Evolutionary conservation across 139 green algal genomes (phyloP), one percentile per base, ranked within the genome.

Genomic region (Tetratostichococcus sp.): DNA sequence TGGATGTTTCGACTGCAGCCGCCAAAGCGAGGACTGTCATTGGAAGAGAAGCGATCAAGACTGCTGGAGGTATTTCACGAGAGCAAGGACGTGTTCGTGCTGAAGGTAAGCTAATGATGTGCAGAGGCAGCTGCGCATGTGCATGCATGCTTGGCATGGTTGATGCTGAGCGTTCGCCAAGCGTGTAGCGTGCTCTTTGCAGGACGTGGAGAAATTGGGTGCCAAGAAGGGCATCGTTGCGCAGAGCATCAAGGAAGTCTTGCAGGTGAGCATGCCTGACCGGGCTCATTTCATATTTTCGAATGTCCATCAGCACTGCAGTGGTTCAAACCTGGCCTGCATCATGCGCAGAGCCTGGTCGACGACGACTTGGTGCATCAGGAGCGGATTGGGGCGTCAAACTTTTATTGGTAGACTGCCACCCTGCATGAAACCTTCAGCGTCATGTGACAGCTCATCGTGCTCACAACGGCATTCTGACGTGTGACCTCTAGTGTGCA

Each of bases 171-270:
- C 19, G 58, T 66, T 11, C 25, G 58, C 26, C 69, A 57, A 3
- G 2, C 1, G 69, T 59, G 22, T 21, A 11, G 0, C 21, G 17
- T 30, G 39, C 39, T 50, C 39, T 50, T 50, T 74, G 34, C 73
- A 95, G 79, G 90, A 94, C 39, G 81, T 95, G 16, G 90, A 95
- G 72, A 95, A 95, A 69, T 58, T 91, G 4, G 87, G 72, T 0
- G 42, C 75, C 32, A 91, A 90, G 76, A 87, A 87, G 25, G 90
- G 90, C 16, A 84, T 95, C n/a, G 85, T 90, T 19, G 59, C 72
- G 70, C 90, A 95, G 79, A 84, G 67, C 17, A 82, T 95, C 59
- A 95, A 95, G 71, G 90, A 95, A 16, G 87, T 94, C 16, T 30
- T 94, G 2, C 87, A 91, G 85, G 75, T 79, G 50, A 25, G 17